These are phyloP conservation scores for Colletotrichum noveboracense DNA, from an alignment of 2,329 filamentous ascomycete species.

Conservation along the genomic window DNA sequence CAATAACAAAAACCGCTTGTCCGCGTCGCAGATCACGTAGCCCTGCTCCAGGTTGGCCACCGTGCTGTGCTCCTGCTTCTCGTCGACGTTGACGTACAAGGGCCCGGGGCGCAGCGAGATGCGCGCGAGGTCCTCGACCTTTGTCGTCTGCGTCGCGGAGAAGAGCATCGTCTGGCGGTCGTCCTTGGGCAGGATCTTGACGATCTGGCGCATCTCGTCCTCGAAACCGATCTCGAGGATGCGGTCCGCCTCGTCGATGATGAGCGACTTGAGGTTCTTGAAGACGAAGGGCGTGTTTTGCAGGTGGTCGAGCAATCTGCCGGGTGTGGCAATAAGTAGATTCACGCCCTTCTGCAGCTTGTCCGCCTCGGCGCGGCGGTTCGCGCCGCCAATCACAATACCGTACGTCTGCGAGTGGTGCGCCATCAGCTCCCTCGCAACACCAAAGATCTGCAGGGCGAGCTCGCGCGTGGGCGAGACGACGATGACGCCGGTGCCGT, in stretches of 20 bases:
- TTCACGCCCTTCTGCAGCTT: conserved; percentile 96
- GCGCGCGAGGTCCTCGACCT: conserved; percentile 94
- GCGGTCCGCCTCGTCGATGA: conserved; percentile 96
- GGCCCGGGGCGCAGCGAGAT: conserved; percentile 92
- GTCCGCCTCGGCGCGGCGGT: conserved; percentile 86
- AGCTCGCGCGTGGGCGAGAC: conserved; percentile 93
- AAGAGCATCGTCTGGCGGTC: conserved; percentile 97
- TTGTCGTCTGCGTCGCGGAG: conserved; percentile 97
- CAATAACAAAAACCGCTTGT: conserved; percentile 90
- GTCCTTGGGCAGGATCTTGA: conserved; percentile 89
- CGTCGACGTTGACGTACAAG: conserved; percentile 96
- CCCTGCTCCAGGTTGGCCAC: conserved; percentile 95
- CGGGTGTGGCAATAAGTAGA: conserved; percentile 90
- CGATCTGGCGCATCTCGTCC: conserved; percentile 96
- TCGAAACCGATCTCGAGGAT: conserved; percentile 98
- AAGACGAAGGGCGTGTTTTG: conserved; percentile 91
- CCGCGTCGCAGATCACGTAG: conserved; percentile 91
- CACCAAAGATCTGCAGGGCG: conserved; percentile 94
- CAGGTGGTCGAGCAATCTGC: conserved; percentile 89
- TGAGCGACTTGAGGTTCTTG: conserved; percentile 89
- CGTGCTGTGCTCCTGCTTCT: conserved; percentile 87
- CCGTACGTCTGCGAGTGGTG: conserved; percentile 94
- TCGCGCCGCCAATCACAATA: conserved; percentile 95
- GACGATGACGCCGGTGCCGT: conserved; percentile 90
- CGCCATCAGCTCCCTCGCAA: conserved; percentile 90